Percentiles rank a stretch among this genome's conserved stretches.
These are phyloP conservation scores for Geotrichum phurueaensis DNA, from an alignment of 1,139 yeast genomes.

Conservation along the genomic window DNA sequence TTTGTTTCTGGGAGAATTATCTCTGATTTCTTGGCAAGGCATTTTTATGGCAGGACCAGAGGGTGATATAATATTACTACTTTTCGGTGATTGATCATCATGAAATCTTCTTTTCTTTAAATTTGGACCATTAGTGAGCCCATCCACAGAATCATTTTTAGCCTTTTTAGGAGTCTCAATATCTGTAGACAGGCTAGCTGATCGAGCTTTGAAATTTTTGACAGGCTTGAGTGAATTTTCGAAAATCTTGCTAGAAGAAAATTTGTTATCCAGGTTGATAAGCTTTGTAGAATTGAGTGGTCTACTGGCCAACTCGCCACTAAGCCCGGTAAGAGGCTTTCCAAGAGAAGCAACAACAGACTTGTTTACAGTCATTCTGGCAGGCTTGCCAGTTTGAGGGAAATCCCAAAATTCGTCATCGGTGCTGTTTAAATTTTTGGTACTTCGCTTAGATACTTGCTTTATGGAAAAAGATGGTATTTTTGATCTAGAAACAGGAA, in stretches of 20 bases:
- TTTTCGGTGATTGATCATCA: neutral
- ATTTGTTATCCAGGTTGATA: neutral
- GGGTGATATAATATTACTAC: neutral
- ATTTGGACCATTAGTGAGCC: neutral
- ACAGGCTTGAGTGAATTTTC: neutral
- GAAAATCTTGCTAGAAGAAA: neutral
- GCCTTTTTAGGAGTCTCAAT: neutral
- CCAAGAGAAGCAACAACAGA: neutral
- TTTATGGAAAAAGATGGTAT: constrained; percentile 8
- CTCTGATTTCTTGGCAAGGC: neutral
- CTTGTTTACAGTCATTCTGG: neutral
- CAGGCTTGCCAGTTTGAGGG: constrained; percentile 1
- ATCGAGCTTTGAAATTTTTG: neutral
- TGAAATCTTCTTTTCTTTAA: neutral
- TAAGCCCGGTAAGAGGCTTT: neutral
- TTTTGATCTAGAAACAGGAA: neutral
- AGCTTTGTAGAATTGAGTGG: neutral
- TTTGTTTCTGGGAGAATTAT: neutral
- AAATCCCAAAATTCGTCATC: constrained; percentile 19
- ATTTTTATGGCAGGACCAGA: neutral
- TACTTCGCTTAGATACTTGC: neutral
- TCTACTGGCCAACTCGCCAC: neutral
- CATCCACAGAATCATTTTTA: neutral
- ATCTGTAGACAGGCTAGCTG: neutral
- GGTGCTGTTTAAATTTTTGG: constrained; percentile 2